Evolutionary conservation across 345 rosid species (phyloP), one percentile per base, ranked within the genome.

Genomic region (Erodium maritimum): DNA sequence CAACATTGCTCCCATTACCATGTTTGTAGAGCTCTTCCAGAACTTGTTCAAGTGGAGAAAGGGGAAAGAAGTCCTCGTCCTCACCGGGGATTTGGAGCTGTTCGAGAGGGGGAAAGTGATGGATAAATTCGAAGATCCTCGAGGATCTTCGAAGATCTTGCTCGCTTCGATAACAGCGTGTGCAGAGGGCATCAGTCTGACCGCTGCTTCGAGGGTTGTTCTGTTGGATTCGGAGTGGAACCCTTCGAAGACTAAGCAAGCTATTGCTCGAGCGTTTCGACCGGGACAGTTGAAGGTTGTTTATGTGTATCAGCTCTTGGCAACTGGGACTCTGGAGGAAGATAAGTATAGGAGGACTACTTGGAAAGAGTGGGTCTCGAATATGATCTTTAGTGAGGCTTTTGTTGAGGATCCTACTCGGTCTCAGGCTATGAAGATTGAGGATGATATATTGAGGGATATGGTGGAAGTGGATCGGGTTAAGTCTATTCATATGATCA

Each of bases 311-410:
- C 97, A 88, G 71, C 90, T 91, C 20, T 70, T 93, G 58, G 87
- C 89, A 1, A 77, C 87, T 0, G 87, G 83, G 60, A 79, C 96
- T 8, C 78, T 89, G 17, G 99, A 89, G 68, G 95, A 87, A 69
- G 99, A 87, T 50, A 89, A 89, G 78, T 83, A 93, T 45, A 60
- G 81, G 18, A 78, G 97, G 78, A 93, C 99, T 2, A 85, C 96
- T 45, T 89, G 96, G 99, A 93, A 93, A 69, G 96, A 89, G 45
- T 93, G 99, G 96, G 90, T 93, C 8, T 89, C 99, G 0, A 77
- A 89, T 60, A 89, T 87, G 96, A 93, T 93, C 52, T 93, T 93
- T 23, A 93, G 99, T 2, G 99, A 93, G 68, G 95, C 79, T 5
- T 83, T 89, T 45, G 95, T 85, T 51, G 96, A 83, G 68, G 96